Evolutionary conservation across 495 filamentous ascomycete genomes (phyloP).

Genomic region (Acidiella bohemica): DNA sequence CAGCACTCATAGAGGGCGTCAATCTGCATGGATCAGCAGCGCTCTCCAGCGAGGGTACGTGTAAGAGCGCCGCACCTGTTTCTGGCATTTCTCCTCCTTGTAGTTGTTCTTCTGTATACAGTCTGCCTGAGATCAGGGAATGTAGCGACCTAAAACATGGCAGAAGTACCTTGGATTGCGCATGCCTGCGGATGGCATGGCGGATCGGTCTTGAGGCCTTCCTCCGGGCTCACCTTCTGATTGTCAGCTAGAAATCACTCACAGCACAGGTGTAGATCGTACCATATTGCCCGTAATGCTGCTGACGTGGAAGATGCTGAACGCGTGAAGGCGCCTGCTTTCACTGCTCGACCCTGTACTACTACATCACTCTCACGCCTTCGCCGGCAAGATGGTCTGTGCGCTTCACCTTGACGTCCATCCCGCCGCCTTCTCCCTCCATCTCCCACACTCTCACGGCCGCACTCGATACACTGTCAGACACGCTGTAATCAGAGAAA

Average conservation of each 20-base stretch:
- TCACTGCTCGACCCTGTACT: no score
- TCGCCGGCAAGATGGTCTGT: no score
- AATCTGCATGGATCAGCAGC: conserved; percentile 35
- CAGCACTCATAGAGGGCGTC: conserved; percentile 96
- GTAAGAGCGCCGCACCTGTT: conserved; percentile 19
- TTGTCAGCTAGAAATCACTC: neutral
- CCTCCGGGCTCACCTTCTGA: conserved; percentile 32
- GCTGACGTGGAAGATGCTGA: no score
- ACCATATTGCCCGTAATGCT: neutral
- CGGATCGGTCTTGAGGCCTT: conserved; percentile 60
- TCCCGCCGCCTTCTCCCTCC: no score
- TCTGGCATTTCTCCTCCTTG: conserved; percentile 70
- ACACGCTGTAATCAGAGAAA: no score
- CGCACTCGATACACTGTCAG: no score
- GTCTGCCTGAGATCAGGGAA: conserved; percentile 34
- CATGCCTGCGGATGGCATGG: conserved; percentile 86
- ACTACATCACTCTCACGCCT: no score
- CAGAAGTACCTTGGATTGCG: conserved; percentile 66
- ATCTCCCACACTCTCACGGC: no score
- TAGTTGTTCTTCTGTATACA: conserved; percentile 78
- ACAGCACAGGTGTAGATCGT: neutral
- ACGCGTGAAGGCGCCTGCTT: no score
- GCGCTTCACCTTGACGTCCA: no score
- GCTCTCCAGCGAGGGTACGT: neutral
- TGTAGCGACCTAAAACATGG: conserved; percentile 12